phyloP scores from a whole-genome alignment of 1,284 basidiomycete genomes.

The Farysia itapuensis region DNA sequence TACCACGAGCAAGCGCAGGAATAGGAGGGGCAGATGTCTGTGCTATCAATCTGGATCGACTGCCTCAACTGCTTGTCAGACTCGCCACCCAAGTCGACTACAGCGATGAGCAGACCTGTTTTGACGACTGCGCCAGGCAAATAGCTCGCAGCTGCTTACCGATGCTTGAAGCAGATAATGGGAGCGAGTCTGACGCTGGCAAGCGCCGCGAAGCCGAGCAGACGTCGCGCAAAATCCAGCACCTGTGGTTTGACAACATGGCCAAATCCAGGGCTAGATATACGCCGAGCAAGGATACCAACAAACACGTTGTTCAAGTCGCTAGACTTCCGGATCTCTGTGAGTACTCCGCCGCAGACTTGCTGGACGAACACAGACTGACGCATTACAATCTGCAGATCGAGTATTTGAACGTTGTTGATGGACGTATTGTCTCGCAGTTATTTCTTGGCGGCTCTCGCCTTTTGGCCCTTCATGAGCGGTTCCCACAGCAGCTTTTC shows the following conservation, averaged over 20 bases:
- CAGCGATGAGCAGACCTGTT: slow-evolving; percentile 81
- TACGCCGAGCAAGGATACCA: slow-evolving; percentile 15
- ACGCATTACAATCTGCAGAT: slow-evolving; percentile 6
- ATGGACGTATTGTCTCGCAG: neutral
- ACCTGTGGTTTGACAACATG: slow-evolving; percentile 51
- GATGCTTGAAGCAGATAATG: neutral
- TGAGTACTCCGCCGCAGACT: neutral
- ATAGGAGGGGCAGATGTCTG: neutral
- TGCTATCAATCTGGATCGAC: slow-evolving; percentile 72
- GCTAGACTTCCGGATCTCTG: slow-evolving; percentile 53
- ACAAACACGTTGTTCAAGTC: slow-evolving; percentile 40
- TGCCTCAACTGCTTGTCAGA: slow-evolving; percentile 49
- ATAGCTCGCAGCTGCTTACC: slow-evolving; percentile 63
- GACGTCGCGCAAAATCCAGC: slow-evolving; percentile 13
- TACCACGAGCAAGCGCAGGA: slow-evolving; percentile 79
- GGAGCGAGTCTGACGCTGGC: neutral
- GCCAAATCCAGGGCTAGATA: slow-evolving; percentile 20
- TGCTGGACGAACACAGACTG: neutral
- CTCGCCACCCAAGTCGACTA: slow-evolving; percentile 74
- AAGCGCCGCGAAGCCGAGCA: slow-evolving; percentile 4
- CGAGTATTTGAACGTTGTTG: slow-evolving; percentile 58
- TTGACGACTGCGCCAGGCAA: slow-evolving; percentile 80
- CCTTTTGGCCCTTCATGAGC: neutral
- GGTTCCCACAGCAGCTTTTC: slow-evolving; percentile 13
- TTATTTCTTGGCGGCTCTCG: neutral